Percentiles rank a stretch among this genome's conserved stretches.
These are phyloP conservation scores for Cystoderma amianthinum DNA, from an alignment of 768 basidiomycete genomes.

Conservation along the genomic window DNA sequence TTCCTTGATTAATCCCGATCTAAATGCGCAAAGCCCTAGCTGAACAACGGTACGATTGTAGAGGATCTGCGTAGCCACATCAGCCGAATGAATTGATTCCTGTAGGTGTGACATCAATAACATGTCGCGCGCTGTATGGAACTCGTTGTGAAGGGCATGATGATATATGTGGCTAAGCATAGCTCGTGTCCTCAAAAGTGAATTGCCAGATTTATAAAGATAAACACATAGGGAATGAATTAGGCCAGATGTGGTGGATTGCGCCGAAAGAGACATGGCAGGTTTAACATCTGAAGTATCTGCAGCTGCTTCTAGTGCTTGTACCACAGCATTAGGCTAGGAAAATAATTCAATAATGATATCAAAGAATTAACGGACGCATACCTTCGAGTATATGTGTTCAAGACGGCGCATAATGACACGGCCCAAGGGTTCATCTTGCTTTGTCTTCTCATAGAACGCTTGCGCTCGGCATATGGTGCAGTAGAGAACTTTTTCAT, in stretches of 20 bases:
- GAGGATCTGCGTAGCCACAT: slow-evolving; percentile 94
- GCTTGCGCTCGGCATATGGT: slow-evolving; percentile 91
- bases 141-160: slow-evolving; percentile 93
- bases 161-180: slow-evolving; percentile 98
- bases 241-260: slow-evolving; percentile 60
- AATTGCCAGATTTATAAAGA: slow-evolving; percentile 88
- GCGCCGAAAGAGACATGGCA: slow-evolving; percentile 47
- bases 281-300: slow-evolving; percentile 55
- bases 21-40: slow-evolving; percentile 94
- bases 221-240: slow-evolving; percentile 87
- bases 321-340: slow-evolving; percentile 89
- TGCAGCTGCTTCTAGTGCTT: slow-evolving; percentile 76
- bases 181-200: slow-evolving; percentile 89
- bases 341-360: slow-evolving; percentile 9
- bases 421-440: slow-evolving; percentile 74
- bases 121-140: slow-evolving; percentile 96
- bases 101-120: slow-evolving; percentile 98
- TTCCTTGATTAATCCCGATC: slow-evolving; percentile 90
- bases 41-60: slow-evolving; percentile 98
- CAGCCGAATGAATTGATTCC: slow-evolving; percentile 92
- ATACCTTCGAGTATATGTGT: slow-evolving; percentile 96
- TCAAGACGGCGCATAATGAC: slow-evolving; percentile 94
- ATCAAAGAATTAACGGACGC: slow-evolving; percentile 5
- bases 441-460: slow-evolving; percentile 78
- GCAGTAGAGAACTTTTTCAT: slow-evolving; percentile 90